A percentile compares a stretch with the other conserved stretches of the same genome.
phyloP scores from a whole-genome alignment of 1,139 yeast genomes.

The Maudiozyma humilis region DNA sequence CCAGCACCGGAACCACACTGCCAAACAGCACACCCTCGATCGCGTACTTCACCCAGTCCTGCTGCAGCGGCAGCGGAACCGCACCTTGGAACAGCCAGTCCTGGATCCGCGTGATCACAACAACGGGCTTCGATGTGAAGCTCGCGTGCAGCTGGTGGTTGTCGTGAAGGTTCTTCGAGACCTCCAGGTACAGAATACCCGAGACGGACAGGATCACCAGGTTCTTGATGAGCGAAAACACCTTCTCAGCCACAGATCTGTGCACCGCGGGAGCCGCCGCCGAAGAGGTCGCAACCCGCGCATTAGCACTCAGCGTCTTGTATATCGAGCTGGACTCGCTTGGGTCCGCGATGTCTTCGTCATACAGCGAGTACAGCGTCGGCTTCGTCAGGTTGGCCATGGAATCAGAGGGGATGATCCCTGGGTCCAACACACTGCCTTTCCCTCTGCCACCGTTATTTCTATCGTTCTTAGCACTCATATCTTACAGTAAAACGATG shows the following conservation, averaged over 20 bases:
- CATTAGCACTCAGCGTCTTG: background rate
- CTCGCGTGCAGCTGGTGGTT: slow-evolving; percentile 38
- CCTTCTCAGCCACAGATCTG: background rate
- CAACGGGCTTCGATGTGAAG: slow-evolving; percentile 32
- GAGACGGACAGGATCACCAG: slow-evolving; percentile 36
- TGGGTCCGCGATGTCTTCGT: slow-evolving; percentile 28
- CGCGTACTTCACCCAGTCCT: slow-evolving; percentile 36
- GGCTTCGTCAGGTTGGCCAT: slow-evolving; percentile 26
- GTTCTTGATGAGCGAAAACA: slow-evolving; percentile 9
- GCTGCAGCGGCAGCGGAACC: slow-evolving; percentile 15
- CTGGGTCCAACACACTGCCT: too few species aligned
- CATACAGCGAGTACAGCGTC: slow-evolving; percentile 29
- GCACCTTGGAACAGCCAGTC: slow-evolving; percentile 16
- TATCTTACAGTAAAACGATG: too few species aligned
- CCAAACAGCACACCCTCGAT: slow-evolving; percentile 60
- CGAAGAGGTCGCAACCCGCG: too few species aligned
- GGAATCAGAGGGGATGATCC: slow-evolving; percentile 15
- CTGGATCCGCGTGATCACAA: slow-evolving; percentile 25
- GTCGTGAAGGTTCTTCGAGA: slow-evolving; percentile 44
- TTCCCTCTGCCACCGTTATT: background rate
- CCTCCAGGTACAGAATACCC: slow-evolving; percentile 44
- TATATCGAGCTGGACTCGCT: slow-evolving; percentile 16
- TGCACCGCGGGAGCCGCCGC: background rate
- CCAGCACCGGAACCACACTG: slow-evolving; percentile 52
- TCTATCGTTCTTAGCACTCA: too few species aligned